Evolutionary conservation across 208 protist genomes (phyloP), one percentile per base, ranked within the genome.

Genomic region (Leishmania arabica): DNA sequence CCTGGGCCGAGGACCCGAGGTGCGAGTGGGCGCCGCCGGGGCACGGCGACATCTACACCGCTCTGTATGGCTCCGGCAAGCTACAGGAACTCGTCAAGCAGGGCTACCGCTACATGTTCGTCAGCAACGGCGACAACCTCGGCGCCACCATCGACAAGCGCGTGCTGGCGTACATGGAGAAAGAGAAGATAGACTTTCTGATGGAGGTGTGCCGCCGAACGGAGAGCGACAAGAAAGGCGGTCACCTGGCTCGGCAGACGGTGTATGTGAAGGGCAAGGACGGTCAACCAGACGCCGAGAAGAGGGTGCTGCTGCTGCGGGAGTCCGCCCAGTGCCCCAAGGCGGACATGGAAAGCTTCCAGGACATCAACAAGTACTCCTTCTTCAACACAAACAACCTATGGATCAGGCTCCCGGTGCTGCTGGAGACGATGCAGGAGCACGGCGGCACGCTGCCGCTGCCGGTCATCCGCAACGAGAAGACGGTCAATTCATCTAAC

Each of bases 341-440:
- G 66, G 93, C 95, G 82, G 89, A 99, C 91, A 94, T 98, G 97
- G 84, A 84, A 88, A 84, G 95, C 56, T 99, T 99, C 91, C 98
- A 99, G 82, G 94, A 98, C 78, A 98, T 99, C 76, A 84, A 88
- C 66, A 99, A 99, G 83, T 98, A 99, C 91, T 92, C 92, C 65
- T 98, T 99, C 88, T 99, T 99, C 90, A 99, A 99, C 90, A 99
- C 99, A 27, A 99, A 99, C 92, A 99, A 99, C 91, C 81, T 99
- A 51, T 99, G 99, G 99, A 82, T 99, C 31, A 89, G 96, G 73
- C 86, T 99, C 34, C 79, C 85, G 17, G 91, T 96, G 53, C 91
- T 99, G 62, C 84, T 98, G 76, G 81, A 75, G 47, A 79, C 86
- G 69, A 94, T 97, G 90, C 86, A 95, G 45, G 34, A 78, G 56